phyloP scores from a whole-genome alignment of 1,139 yeast genomes.

The Keqinozyma sinolaborantium region DNA sequence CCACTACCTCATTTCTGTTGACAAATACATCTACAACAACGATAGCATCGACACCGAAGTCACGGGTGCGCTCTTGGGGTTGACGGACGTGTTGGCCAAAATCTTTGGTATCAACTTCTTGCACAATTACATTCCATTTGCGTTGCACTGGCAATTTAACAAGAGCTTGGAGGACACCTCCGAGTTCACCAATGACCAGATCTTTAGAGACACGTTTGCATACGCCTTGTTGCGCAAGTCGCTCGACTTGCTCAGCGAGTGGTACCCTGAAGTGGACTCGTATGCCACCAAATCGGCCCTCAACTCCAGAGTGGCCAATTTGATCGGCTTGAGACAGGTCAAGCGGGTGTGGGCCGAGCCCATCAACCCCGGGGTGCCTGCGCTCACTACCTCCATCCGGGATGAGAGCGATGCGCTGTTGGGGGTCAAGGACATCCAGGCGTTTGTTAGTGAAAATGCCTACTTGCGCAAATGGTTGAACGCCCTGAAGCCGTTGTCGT shows the following conservation, averaged over 20 bases:
- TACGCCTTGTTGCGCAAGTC: constrained; percentile 25
- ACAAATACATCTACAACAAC: constrained; percentile 25
- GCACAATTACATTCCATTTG: constrained; percentile 44
- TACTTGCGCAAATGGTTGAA: constrained; percentile 33
- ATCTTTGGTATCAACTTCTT: constrained; percentile 46
- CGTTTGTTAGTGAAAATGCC: constrained; percentile 29
- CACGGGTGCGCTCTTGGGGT: constrained; percentile 19
- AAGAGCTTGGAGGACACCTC: constrained; percentile 1
- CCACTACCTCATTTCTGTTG: constrained; percentile 30
- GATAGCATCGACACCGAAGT: constrained; percentile 19
- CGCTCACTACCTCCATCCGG: constrained; percentile 3
- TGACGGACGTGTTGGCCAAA: constrained; percentile 23
- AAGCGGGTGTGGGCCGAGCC: constrained; percentile 29
- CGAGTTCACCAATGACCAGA: background rate
- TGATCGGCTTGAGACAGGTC: constrained; percentile 25
- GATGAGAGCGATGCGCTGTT: constrained; percentile 6
- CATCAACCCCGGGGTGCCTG: constrained; percentile 12
- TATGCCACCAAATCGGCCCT: constrained; percentile 25
- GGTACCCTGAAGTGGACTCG: constrained; percentile 24
- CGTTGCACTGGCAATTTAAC: constrained; percentile 41
- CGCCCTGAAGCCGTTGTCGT: constrained; percentile 24
- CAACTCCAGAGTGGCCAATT: constrained; percentile 18
- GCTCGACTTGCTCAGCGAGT: constrained; percentile 24
- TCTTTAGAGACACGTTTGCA: constrained; percentile 33
- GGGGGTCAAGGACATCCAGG: constrained; percentile 21